phyloP scores from a whole-genome alignment of 2,329 filamentous ascomycete species.

The Beauveria australis region DNA sequence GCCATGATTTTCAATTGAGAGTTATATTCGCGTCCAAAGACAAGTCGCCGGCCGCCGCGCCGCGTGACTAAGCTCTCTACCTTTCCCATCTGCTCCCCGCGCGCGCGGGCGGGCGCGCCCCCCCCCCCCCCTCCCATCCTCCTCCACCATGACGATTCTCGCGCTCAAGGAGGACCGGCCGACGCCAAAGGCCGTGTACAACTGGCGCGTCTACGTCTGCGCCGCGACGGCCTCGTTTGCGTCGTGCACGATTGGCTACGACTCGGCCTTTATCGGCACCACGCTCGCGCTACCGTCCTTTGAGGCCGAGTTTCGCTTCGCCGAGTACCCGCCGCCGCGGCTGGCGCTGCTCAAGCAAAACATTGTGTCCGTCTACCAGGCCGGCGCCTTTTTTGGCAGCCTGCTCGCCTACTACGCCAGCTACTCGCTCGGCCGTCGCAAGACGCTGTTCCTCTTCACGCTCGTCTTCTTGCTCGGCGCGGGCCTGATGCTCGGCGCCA shows the following conservation, averaged over 20 bases:
- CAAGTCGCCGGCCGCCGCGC: no score
- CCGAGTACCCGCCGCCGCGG: conserved; percentile 34
- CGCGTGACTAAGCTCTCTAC: background rate
- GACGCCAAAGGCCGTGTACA: conserved; percentile 50
- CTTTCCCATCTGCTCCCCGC: background rate
- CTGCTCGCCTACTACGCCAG: conserved; percentile 58
- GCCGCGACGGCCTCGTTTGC: conserved; percentile 48
- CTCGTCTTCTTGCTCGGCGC: conserved; percentile 62
- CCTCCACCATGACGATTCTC: conserved; percentile 38
- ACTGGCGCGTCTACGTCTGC: conserved; percentile 50
- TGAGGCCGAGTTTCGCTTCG: conserved; percentile 58
- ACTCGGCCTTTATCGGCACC: conserved; percentile 72
- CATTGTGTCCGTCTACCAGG: conserved; percentile 75
- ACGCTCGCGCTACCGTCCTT: conserved; percentile 66
- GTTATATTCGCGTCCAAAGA: background rate
- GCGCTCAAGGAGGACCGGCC: conserved; percentile 47
- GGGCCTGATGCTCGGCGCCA: conserved; percentile 63
- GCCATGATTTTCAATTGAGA: background rate
- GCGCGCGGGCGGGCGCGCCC: no score
- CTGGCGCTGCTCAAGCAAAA: conserved; percentile 59
- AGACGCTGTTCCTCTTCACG: conserved; percentile 53
- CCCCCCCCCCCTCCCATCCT: background rate
- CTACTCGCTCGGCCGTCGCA: conserved; percentile 59
- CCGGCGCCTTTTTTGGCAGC: conserved; percentile 77
- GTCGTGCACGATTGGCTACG: conserved; percentile 51